Base-by-base conservation (phyloP, 2,329 filamentous ascomycete species). In the Trichoderma guizhouense region DNA sequence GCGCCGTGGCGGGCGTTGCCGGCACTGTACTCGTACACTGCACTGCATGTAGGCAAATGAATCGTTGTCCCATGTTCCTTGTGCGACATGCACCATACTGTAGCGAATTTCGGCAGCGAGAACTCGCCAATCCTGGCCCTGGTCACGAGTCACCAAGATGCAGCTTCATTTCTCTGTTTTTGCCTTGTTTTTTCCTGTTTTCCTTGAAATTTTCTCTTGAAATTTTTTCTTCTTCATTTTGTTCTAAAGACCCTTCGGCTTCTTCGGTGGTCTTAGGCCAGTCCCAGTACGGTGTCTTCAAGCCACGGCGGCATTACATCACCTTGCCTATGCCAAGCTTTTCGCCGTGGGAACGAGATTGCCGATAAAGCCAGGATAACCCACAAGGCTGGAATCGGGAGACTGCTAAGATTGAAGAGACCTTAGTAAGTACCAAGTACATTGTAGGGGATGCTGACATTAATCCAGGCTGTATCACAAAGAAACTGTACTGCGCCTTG, bases 291-390 rank as follows among this genome's bases (percentile, higher is more conserved):
- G 24, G 18, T 26, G 43, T 47, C 43, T 26, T 18, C 34, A 43
- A 36, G 58, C 60, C 68, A 64, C 47, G 47, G 57, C 64, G 43
- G 57, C 61, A 72, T 72, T 72, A 72, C 70, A 72, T 72, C 70
- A 72, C 64, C 61, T 11, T 72, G 70, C 64, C 58, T 63, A 62
- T 69, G 70, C 70, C 70, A 69, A 72, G 70, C 63, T 62, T 72
- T 68, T 18, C 32, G 62, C 36, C 24, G 43, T 26, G 9, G 18
- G 53, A 70, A 53, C 30, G 43, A 71, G 62, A 66, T 67, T 67
- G 55, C 69, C 69, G 63, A 67, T 63, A 63, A 66, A 58, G 64
- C 32, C 64, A 51, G 62, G 62, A 71, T 58, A 69, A 53, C 28
- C 66, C 66, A 69, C 57, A 69, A 62, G 66, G 66, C 66, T 69